Evolutionary conservation across 768 basidiomycete genomes (phyloP).

Genomic region (Coprinopsis marcescibilis): DNA sequence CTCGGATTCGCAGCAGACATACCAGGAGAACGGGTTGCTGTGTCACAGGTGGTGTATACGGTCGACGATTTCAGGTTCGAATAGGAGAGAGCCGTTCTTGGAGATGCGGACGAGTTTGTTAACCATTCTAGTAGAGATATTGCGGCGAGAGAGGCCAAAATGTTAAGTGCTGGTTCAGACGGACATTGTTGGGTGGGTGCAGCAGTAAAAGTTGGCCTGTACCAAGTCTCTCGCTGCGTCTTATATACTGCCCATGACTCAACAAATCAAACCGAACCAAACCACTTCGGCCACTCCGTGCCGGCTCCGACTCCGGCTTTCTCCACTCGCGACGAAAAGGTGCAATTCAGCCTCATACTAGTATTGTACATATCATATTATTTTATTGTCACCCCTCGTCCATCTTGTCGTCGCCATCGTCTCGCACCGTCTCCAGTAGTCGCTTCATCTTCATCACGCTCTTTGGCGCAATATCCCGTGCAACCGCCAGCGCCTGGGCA

Average conservation of each 20-base stretch:
- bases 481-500: conserved; percentile 80
- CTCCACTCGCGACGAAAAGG: conserved; percentile 3
- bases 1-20: conserved; percentile 15
- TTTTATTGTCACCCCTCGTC: conserved; percentile 56
- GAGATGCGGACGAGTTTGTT: conserved; percentile 76
- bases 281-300: conserved; percentile 1
- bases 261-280: conserved; percentile 13
- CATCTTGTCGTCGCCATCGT: conserved; percentile 65
- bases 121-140: conserved; percentile 57
- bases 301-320: background rate
- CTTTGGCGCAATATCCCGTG: conserved; percentile 92
- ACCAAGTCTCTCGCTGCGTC: conserved; percentile 21
- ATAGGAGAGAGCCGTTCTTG: conserved; percentile 82
- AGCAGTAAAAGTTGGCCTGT: conserved; percentile 15
- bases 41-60: conserved; percentile 63
- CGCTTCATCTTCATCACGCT: conserved; percentile 79
- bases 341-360: conserved; percentile 10
- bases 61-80: conserved; percentile 83
- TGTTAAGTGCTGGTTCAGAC: conserved; percentile 15
- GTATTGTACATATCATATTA: conserved; percentile 10
- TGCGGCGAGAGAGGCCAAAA: conserved; percentile 33
- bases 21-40: conserved; percentile 17
- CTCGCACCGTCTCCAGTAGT: conserved; percentile 64
- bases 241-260: conserved; percentile 16
- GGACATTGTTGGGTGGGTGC: conserved; percentile 17